Evolutionary conservation across 345 rosid species (phyloP).

Genomic region (Dipteronia dyeriana): DNA sequence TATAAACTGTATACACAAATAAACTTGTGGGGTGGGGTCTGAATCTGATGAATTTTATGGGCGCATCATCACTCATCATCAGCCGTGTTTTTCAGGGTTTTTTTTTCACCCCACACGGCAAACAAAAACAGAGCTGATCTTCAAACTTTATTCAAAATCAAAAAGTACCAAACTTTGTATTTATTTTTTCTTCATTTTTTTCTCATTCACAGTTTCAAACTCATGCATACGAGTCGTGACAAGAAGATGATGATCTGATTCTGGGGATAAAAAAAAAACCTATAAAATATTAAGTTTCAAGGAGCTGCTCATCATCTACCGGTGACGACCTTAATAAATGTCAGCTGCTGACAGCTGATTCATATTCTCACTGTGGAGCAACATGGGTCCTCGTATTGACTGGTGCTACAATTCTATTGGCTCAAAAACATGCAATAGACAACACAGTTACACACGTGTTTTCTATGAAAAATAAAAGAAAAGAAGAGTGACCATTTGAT

Average conservation of each 20-base stretch:
- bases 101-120: not conserved
- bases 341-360: not conserved
- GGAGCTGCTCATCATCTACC: not conserved
- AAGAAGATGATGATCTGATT: not conserved
- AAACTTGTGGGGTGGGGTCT: not conserved
- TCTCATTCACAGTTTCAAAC: not conserved
- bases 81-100: conserved; percentile 9
- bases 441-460: not conserved
- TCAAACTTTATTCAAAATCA: not conserved
- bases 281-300: not conserved
- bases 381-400: not conserved
- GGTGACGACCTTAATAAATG: not conserved
- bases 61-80: not conserved
- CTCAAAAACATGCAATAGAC: not conserved
- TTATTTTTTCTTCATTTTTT: no score
- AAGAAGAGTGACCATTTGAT: not conserved
- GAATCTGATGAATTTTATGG: not conserved
- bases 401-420: not conserved
- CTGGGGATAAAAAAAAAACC: not conserved
- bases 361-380: not conserved
- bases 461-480: not conserved
- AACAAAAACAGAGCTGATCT: not conserved
- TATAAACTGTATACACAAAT: no score
- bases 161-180: not conserved
- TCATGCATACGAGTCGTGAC: not conserved